Conservation (phyloP, 306 rosid species). For the Acacia confusa region DNA sequence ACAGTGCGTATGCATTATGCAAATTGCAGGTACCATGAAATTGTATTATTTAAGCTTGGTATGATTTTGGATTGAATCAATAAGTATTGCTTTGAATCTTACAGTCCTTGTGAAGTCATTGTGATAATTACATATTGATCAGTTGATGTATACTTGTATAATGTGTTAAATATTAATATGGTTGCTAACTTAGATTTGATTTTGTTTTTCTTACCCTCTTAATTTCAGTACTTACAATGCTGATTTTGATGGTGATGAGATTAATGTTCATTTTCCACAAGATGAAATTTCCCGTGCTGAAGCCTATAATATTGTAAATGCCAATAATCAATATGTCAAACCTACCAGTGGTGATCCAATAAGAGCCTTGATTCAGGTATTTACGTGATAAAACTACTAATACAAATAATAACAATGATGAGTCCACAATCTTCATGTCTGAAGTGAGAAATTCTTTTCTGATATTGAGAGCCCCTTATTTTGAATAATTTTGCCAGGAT, state of each 20-base stretch:
- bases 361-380: conserved; percentile 93
- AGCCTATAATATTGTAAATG: conserved; percentile 93
- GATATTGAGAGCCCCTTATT: conserved; percentile 19
- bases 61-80: conserved; percentile 4
- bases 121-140: conserved; percentile 42
- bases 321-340: conserved; percentile 93
- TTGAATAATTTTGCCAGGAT: conserved; percentile 60
- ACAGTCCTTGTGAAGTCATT: neutral
- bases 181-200: conserved; percentile 11
- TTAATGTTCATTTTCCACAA: conserved; percentile 98
- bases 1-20: conserved; percentile 99
- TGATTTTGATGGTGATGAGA: conserved; percentile 98
- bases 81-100: conserved; percentile 18
- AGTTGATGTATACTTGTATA: neutral
- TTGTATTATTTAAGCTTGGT: conserved; percentile 25
- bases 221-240: conserved; percentile 86
- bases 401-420: neutral
- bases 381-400: neutral
- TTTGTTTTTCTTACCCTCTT: neutral
- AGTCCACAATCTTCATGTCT: neutral
- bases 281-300: conserved; percentile 96
- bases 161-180: conserved; percentile 16
- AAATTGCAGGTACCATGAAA: conserved; percentile 53
- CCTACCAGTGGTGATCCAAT: conserved; percentile 98
- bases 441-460: neutral